Conservation (phyloP, 2,329 filamentous ascomycete species). For the Byssochlamys sp. region DNA sequence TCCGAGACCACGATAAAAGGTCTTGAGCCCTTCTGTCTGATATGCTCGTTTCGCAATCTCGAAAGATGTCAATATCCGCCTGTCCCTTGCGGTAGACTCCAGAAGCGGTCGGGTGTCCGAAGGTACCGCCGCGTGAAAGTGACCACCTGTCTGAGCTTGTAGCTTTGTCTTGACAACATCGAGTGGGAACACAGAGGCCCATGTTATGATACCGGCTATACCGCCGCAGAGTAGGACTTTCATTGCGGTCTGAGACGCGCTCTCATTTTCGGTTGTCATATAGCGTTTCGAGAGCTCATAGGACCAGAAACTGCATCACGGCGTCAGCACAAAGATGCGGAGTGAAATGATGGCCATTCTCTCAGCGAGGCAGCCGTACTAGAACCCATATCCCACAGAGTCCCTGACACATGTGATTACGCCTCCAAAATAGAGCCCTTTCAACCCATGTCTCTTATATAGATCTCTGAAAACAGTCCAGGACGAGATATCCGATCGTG, state of each 20-base stretch:
- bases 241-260: conserved; percentile 43
- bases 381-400: conserved; percentile 90
- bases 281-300: conserved; percentile 66
- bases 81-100: conserved; percentile 9
- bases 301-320: conserved; percentile 60
- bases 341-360: conserved; percentile 4
- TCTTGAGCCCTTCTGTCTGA: conserved; percentile 47
- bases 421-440: conserved; percentile 73
- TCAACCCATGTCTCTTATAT: conserved; percentile 48
- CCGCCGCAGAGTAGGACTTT: conserved; percentile 75
- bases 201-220: conserved; percentile 75
- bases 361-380: conserved; percentile 41
- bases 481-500: conserved; percentile 42
- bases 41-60: conserved; percentile 60
- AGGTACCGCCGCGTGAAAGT: conserved; percentile 9
- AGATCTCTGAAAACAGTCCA: conserved; percentile 57
- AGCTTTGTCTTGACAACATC: conserved; percentile 87
- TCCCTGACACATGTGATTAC: conserved; percentile 72
- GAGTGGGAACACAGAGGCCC: conserved; percentile 81
- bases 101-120: conserved; percentile 16
- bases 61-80: conserved; percentile 43
- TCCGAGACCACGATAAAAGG: conserved; percentile 65
- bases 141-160: conserved; percentile 56
- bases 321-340: conserved; percentile 3
- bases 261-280: conserved; percentile 40